Evolutionary conservation across 192 early-diverging fungal genomes (phyloP).

Genomic region (Lobulomyces angularis): DNA sequence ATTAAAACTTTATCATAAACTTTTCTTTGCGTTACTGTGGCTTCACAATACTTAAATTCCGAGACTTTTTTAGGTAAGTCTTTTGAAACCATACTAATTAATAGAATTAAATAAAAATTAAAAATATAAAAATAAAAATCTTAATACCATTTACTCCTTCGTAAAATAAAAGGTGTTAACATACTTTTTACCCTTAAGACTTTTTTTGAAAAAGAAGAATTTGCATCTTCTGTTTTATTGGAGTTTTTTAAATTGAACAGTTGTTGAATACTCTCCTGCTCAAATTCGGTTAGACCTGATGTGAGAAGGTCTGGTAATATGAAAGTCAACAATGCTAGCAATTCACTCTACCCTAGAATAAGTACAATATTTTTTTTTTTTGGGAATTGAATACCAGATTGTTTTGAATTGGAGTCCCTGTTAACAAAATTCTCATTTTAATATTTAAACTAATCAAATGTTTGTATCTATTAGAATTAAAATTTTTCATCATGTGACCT

Average conservation of each 20-base stretch:
- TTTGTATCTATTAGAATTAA: conserved; percentile 62
- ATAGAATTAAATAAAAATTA: background rate
- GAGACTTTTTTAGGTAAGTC: conserved; percentile 20
- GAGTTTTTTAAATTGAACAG: conserved; percentile 52
- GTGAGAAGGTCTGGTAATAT: conserved; percentile 71
- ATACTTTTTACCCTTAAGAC: conserved; percentile 68
- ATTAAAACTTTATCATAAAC: conserved; percentile 13
- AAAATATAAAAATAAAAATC: background rate
- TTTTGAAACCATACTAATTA: conserved; percentile 15
- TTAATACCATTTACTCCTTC: conserved; percentile 57
- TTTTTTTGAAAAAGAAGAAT: conserved; percentile 31
- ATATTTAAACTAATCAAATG: conserved; percentile 42
- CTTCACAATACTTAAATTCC: conserved; percentile 10
- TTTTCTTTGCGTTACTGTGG: conserved; percentile 13
- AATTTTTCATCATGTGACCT: conserved; percentile 78
- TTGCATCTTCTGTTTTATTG: conserved; percentile 8
- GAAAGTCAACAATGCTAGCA: conserved; percentile 65
- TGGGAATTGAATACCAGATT: conserved; percentile 22
- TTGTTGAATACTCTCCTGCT: conserved; percentile 24
- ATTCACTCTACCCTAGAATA: no score
- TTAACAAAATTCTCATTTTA: conserved; percentile 41
- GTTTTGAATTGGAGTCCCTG: conserved; percentile 88
- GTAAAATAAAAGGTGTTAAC: conserved; percentile 79
- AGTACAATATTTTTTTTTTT: no score
- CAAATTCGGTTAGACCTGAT: no score